Conservation (phyloP, 805 yeast genomes). For the Monosporozyma solicola region DNA sequence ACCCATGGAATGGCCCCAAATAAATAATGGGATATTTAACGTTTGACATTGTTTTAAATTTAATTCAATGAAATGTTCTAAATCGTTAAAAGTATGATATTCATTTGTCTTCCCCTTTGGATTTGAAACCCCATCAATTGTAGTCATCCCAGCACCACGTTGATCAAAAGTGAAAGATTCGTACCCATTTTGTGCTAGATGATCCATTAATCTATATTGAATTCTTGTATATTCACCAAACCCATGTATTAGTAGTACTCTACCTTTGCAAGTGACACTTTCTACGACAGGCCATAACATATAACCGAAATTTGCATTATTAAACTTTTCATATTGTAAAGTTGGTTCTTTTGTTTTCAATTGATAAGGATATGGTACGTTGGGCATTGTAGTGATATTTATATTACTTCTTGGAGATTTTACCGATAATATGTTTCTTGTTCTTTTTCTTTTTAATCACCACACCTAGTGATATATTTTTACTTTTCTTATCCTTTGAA, state of each 20-base stretch:
- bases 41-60: slow-evolving; percentile 17
- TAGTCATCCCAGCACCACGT: slow-evolving; percentile 65
- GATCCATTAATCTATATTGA: slow-evolving; percentile 47
- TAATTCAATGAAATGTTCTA: slow-evolving; percentile 40
- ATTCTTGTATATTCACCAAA: slow-evolving; percentile 50
- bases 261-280: slow-evolving; percentile 34
- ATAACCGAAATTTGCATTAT: slow-evolving; percentile 25
- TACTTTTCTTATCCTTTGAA: neutral
- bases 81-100: slow-evolving; percentile 44
- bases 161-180: slow-evolving; percentile 66
- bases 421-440: neutral
- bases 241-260: slow-evolving; percentile 60
- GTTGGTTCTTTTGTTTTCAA: slow-evolving; percentile 15
- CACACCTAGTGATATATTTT: slow-evolving; percentile 14
- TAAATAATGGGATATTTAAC: slow-evolving; percentile 30
- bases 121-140: slow-evolving; percentile 51
- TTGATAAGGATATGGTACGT: slow-evolving; percentile 19
- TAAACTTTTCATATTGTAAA: slow-evolving; percentile 17
- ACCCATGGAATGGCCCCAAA: slow-evolving; percentile 77
- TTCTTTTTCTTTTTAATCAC: slow-evolving; percentile 6
- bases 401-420: neutral
- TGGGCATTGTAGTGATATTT: neutral
- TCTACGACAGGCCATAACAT: slow-evolving; percentile 20
- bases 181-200: slow-evolving; percentile 43
- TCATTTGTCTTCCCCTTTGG: slow-evolving; percentile 54